Evolutionary conservation across 495 filamentous ascomycete genomes (phyloP).

Genomic region (Collariella sp.): DNA sequence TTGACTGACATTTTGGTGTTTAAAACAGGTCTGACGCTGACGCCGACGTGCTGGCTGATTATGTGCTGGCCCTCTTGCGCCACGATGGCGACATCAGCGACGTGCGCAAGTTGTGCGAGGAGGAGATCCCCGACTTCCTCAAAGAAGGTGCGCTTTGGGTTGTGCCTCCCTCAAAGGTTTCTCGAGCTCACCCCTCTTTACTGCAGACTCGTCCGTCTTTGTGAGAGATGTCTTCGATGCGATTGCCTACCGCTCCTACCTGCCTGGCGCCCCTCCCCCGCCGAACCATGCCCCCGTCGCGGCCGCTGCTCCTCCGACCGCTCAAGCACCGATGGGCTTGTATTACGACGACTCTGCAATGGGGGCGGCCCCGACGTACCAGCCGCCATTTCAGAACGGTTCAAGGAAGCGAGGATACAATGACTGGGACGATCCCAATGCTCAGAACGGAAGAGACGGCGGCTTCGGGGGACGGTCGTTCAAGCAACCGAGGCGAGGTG

Average conservation of each 20-base stretch:
- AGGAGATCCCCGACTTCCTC: constrained; percentile 80
- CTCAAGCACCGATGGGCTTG: constrained; percentile 12
- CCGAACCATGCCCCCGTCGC: constrained; percentile 19
- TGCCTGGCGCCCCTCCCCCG: constrained; percentile 45
- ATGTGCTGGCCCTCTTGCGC: constrained; percentile 81
- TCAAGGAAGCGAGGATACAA: constrained; percentile 25
- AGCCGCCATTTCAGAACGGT: constrained; percentile 11
- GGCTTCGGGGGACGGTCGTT: constrained; percentile 41
- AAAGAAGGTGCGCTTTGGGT: constrained; percentile 54
- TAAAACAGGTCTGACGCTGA: constrained; percentile 80
- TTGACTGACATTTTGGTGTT: background rate
- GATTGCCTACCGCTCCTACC: constrained; percentile 54
- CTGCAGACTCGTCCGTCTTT: constrained; percentile 60
- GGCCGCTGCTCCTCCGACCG: constrained; percentile 15
- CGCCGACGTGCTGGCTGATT: constrained; percentile 90
- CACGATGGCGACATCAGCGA: constrained; percentile 68
- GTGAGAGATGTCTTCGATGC: constrained; percentile 79
- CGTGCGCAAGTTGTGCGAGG: constrained; percentile 63
- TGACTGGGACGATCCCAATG: constrained; percentile 33
- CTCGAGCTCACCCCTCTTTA: background rate
- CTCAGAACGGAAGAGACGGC: constrained; percentile 16
- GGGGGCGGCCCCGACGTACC: constrained; percentile 4
- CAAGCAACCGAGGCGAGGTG: constrained; percentile 69
- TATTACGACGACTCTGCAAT: constrained; percentile 21
- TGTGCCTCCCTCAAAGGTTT: background rate